Evolutionary conservation across 108 stramenopile genomes (phyloP), one percentile per base, ranked within the genome.

Genomic region (Conticribra guillardii): DNA sequence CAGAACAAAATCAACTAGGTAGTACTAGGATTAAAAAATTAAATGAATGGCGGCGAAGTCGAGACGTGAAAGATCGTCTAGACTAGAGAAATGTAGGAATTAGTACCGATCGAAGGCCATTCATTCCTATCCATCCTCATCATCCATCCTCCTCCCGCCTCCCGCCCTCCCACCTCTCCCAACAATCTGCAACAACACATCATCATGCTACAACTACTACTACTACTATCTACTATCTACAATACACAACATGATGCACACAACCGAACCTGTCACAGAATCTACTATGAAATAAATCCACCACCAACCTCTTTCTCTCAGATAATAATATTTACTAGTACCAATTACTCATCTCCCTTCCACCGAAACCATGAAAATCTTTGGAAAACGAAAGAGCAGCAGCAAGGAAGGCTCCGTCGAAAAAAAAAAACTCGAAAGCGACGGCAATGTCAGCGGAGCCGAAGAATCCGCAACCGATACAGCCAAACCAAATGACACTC

Each of bases 371-470:
- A 51, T 51, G 50, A 51, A 51, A 51, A 51, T 51, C 8, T 51
- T 51, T 19, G 50, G 50, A 4, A 51, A 51, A 51, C 8, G 50
- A 51, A n/a, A 51, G 16, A 51, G n/a, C 50, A 52, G 50, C 50
- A 5, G 8, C 44, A 44, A 44, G 15, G 44, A 15, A 51, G 50
- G 56, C 56, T 9, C 37, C 37, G 37, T 41, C 5, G 11, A 41
- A 41, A 9, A 5, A 5, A 41, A 41, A 11, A 11, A 11, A 5
- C 5, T 11, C 5, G 37, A 41, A 11, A 41, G 37, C 11, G 37
- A 41, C 17, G 50, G 64, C 23, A 51, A 27, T 21, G 30, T 21
- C 49, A 21, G 17, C 23, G 21, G 58, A 15, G 53, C 47, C 24
- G 67, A 53, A 1, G 52, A 3, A 21, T 24, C 48, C n/a, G n/a